A percentile compares a stretch with the other conserved stretches of the same genome.
These are phyloP conservation scores for Dendrobium huoshanense DNA, from an alignment of 106 monocot species.

Conservation along the genomic window DNA sequence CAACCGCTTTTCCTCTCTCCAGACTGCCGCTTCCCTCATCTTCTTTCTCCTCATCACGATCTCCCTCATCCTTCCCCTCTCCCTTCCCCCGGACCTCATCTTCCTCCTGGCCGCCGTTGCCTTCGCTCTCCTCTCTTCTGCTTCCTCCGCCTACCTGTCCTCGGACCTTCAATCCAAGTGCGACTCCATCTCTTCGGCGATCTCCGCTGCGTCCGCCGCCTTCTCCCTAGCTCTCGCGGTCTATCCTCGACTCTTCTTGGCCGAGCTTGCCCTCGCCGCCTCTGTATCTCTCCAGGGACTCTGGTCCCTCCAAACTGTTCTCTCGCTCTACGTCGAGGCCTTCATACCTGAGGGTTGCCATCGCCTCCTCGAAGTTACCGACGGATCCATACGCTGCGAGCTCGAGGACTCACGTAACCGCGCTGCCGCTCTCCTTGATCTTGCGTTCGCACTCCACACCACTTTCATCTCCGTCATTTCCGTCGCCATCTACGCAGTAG, in stretches of 20 bases:
- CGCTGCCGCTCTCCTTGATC: conserved; percentile 44
- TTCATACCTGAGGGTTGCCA: conserved; percentile 70
- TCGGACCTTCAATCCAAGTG: conserved; percentile 54
- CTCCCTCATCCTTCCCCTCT: conserved; percentile 18
- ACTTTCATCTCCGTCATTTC: conserved; percentile 33
- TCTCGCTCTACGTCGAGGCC: conserved; percentile 59
- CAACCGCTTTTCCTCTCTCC: conserved; percentile 17
- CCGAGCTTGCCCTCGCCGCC: conserved; percentile 52
- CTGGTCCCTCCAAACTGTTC: conserved; percentile 52
- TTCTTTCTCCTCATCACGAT: conserved; percentile 16
- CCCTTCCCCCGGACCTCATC: conserved; percentile 13
- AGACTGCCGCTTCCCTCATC: conserved; percentile 18
- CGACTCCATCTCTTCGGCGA: conserved; percentile 17
- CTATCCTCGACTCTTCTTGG: conserved; percentile 37
- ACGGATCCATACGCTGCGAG: conserved; percentile 49
- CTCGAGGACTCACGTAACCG: conserved; percentile 43
- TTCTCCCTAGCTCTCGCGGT: conserved; percentile 32
- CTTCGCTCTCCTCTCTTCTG: conserved; percentile 16
- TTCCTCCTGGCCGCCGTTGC: conserved; percentile 18
- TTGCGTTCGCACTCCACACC: conserved; percentile 41
- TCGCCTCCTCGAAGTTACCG: conserved; percentile 38
- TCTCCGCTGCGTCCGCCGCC: conserved; percentile 33
- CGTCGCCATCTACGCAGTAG: conserved; percentile 24
- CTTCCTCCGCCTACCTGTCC: conserved; percentile 36
- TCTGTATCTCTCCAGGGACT: conserved; percentile 49